Base-by-base conservation (phyloP, 139 green algal genomes). In the Tetraselmis striata region DNA sequence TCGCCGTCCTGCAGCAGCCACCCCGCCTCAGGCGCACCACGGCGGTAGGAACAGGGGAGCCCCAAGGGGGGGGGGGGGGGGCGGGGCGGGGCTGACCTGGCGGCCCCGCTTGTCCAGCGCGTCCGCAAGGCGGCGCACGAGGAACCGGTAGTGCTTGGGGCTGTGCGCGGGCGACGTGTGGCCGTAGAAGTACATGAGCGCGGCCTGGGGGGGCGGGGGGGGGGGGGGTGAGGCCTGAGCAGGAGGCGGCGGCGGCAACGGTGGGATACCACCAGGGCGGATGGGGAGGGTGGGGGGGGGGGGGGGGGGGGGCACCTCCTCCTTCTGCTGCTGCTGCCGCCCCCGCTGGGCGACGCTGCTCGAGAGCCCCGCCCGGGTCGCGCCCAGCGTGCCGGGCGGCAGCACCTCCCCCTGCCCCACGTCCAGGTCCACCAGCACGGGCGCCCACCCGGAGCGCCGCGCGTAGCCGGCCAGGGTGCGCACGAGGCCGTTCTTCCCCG, bases 401-500 rank as follows among this genome's bases (percentile, higher is more conserved):
- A 32, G 26, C 23, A 80, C 31, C 77, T 59, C 32, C 23, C 29
- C 31, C 77, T 80, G 77, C 88, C 93, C 95, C n/a, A 98, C 93
- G 87, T 98, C 95, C 27, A 98, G 84, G 84, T 98, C 95, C 23
- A 95, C 91, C 59, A 94, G 90, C 0, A 88, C 92, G 24, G 95
- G 94, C 0, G 89, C 80, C 85, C 90, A 95, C 18, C 85, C 88
- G 0, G 31, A 59, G 1, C 95, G 87, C 75, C 95, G 90, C 2
- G 92, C 96, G 83, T 96, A 99, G 82, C 96, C 98, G 27, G 93
- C 81, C 81, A 99, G 89, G 27, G 96, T 92, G 23, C 85, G 88
- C 80, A 84, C 91, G 31, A 99, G 80, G 2, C 90, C 96, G 84
- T 80, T 93, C 85, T 99, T 99, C 59, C 93, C 95, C 0, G 88